Evolutionary conservation across 257 asterid genomes (phyloP).

Genomic region (Sherardia arvensis): DNA sequence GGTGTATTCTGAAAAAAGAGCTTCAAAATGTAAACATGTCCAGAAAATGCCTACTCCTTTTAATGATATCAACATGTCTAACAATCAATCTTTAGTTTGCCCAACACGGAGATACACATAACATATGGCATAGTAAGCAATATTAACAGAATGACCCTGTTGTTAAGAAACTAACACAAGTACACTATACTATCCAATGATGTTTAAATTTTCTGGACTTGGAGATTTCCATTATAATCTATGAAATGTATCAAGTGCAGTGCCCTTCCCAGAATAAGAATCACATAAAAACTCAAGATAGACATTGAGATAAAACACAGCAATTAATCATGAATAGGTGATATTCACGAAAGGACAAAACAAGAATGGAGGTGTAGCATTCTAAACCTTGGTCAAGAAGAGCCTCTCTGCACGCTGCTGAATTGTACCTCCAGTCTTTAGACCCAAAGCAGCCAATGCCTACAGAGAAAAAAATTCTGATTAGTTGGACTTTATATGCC

Average conservation of each 20-base stretch:
- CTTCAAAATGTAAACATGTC: not conserved
- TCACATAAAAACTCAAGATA: no score
- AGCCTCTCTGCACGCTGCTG: slow-evolving; percentile 95
- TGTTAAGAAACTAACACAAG: no score
- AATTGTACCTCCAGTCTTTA: slow-evolving; percentile 89
- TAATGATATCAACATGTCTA: not conserved
- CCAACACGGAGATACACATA: not conserved
- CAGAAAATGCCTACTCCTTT: not conserved
- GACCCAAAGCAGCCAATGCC: slow-evolving; percentile 85
- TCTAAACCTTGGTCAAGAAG: slow-evolving; percentile 78
- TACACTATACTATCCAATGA: no score
- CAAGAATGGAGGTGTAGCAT: slow-evolving; percentile 1
- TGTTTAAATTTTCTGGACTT: no score
- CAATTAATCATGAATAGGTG: not conserved
- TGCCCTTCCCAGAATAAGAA: no score
- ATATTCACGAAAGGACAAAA: not conserved
- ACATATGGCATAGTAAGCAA: not conserved
- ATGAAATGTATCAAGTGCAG: no score
- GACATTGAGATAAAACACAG: no score
- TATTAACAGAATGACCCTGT: not conserved
- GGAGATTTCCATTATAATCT: no score
- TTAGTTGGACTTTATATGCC: not conserved
- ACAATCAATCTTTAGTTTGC: not conserved
- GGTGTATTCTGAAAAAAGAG: slow-evolving; percentile 54
- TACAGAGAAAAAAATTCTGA: slow-evolving; percentile 17